A percentile compares a stretch with the other conserved stretches of the same genome.
Conservation (phyloP, 1,284 basidiomycete species). For the Ceratobasidium sp. region DNA sequence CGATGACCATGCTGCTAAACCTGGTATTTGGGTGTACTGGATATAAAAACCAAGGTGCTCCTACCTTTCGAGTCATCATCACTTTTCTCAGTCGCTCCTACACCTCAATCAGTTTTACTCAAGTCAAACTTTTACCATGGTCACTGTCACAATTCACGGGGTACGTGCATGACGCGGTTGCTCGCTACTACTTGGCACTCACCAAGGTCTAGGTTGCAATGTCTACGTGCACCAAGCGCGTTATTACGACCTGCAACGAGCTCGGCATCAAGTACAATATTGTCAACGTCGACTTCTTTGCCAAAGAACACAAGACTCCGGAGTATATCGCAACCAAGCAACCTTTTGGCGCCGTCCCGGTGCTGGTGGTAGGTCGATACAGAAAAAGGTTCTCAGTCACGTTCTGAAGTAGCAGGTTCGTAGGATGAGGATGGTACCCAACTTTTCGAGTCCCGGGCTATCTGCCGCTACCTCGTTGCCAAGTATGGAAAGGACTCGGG, state of each 20-base stretch:
- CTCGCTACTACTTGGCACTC: too few species aligned
- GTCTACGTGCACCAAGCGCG: slow-evolving; percentile 41
- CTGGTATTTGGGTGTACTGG: too few species aligned
- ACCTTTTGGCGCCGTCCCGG: slow-evolving; percentile 42
- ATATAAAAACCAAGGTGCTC: too few species aligned
- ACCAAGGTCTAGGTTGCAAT: not conserved
- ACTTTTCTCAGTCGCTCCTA: too few species aligned
- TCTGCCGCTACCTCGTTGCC: slow-evolving; percentile 53
- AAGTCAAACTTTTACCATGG: slow-evolving; percentile 10
- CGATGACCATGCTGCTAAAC: too few species aligned
- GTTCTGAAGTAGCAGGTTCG: not conserved
- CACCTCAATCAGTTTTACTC: too few species aligned
- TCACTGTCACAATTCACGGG: slow-evolving; percentile 14
- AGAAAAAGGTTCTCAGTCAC: not conserved
- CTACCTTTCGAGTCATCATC: too few species aligned
- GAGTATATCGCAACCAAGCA: slow-evolving; percentile 36
- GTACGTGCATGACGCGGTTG: not conserved
- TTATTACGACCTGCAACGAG: slow-evolving; percentile 24
- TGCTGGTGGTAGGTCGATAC: slow-evolving; percentile 26
- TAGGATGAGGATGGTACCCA: slow-evolving; percentile 46
- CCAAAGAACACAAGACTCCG: slow-evolving; percentile 36
- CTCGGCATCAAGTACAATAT: slow-evolving; percentile 32
- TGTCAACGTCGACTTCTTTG: not conserved
- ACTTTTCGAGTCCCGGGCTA: slow-evolving; percentile 59
- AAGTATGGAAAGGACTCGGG: slow-evolving; percentile 50